Evolutionary conservation across 768 basidiomycete species (phyloP).

Genomic region (Boletus reticuloceps): DNA sequence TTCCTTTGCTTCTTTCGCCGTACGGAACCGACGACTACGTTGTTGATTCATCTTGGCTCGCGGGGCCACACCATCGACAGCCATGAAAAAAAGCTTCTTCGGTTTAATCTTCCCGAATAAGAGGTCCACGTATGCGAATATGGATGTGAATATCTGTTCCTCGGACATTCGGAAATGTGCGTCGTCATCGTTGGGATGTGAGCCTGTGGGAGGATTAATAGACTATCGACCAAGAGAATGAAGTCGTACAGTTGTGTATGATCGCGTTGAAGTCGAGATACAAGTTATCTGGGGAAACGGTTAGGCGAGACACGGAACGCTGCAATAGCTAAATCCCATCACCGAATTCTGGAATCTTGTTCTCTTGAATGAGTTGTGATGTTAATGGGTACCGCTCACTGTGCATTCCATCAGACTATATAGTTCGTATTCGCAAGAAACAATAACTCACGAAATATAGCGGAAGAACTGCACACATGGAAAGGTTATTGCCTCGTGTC

Average conservation of each 20-base stretch:
- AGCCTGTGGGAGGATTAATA: slow-evolving; percentile 43
- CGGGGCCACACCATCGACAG: slow-evolving; percentile 96
- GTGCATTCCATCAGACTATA: slow-evolving; percentile 13
- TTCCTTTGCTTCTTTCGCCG: slow-evolving; percentile 90
- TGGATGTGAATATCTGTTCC: slow-evolving; percentile 95
- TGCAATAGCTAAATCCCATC: slow-evolving; percentile 16
- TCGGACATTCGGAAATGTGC: slow-evolving; percentile 94
- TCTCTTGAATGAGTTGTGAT: slow-evolving; percentile 96
- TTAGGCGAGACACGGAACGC: slow-evolving; percentile 6
- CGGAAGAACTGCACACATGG: slow-evolving; percentile 75
- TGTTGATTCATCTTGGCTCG: slow-evolving; percentile 99
- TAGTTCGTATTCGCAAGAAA: neutral
- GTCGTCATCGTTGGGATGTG: slow-evolving; percentile 96
- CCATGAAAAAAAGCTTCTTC: slow-evolving; percentile 98
- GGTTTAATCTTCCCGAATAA: slow-evolving; percentile 97
- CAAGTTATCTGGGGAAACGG: slow-evolving; percentile 61
- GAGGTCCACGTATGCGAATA: slow-evolving; percentile 96
- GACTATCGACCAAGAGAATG: neutral
- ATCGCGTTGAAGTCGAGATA: slow-evolving; percentile 96
- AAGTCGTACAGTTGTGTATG: slow-evolving; percentile 71
- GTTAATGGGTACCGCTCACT: slow-evolving; percentile 98
- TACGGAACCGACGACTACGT: slow-evolving; percentile 87
- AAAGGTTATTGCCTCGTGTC: slow-evolving; percentile 6
- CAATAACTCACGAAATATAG: slow-evolving; percentile 77
- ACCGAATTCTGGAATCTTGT: slow-evolving; percentile 99